A percentile compares a stretch with the other conserved stretches of the same genome.
Conservation (phyloP, 768 basidiomycete species). For the Serendipita indica region DNA sequence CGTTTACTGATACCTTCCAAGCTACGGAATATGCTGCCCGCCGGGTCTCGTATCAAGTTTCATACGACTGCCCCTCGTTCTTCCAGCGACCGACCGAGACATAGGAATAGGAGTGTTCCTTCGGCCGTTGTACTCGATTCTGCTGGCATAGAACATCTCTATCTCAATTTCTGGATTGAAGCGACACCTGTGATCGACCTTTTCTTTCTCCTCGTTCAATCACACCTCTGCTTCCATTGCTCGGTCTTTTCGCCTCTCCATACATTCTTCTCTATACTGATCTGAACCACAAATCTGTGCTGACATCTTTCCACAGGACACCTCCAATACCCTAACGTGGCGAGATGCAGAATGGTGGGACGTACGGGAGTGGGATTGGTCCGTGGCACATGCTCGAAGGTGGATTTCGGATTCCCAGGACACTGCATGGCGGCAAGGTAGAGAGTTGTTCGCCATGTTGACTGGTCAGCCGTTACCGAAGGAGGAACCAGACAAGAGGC, state of each 20-base stretch:
- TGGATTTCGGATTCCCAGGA: background rate
- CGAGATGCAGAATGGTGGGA: conserved; percentile 5
- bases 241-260: conserved; percentile 1
- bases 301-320: background rate
- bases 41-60: background rate
- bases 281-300: background rate
- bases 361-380: conserved; percentile 8
- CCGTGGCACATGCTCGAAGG: background rate
- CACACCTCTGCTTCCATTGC: background rate
- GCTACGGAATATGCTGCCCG: conserved; percentile 1
- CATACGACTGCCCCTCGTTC: conserved; percentile 24
- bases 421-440: background rate
- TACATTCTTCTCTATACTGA: background rate
- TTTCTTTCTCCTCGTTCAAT: background rate
- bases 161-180: conserved; percentile 64
- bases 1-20: background rate
- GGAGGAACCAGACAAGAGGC: no score
- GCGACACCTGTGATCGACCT: conserved; percentile 37
- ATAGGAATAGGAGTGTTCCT: conserved; percentile 67
- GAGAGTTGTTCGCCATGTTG: conserved; percentile 7
- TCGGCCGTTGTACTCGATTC: conserved; percentile 64
- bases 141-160: conserved; percentile 65
- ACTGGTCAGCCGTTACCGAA: background rate
- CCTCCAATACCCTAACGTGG: background rate
- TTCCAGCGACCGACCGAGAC: conserved; percentile 56